Conservation (phyloP, 148 eudicot genomes). For the Vaccinium myrtillus region DNA sequence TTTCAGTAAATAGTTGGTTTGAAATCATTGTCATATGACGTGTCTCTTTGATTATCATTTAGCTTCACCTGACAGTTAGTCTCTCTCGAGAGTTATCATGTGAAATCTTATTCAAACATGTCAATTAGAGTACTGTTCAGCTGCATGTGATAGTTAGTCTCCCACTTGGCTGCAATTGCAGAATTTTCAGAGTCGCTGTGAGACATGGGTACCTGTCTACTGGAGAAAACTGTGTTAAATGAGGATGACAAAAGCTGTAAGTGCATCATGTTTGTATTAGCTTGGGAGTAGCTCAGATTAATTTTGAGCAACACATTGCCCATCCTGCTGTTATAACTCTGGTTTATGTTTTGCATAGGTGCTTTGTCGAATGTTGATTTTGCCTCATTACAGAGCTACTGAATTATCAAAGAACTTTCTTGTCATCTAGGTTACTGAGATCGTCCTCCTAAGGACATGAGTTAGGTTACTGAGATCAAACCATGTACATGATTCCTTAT, state of each 20-base stretch:
- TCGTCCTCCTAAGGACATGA: no score
- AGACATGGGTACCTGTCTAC: slow-evolving; percentile 81
- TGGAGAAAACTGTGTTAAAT: slow-evolving; percentile 66
- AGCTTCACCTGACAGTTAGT: background rate
- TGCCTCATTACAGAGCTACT: background rate
- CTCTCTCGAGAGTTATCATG: slow-evolving; percentile 14
- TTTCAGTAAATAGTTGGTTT: background rate
- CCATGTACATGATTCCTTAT: background rate
- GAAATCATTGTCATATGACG: background rate
- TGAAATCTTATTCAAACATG: background rate
- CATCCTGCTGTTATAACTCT: background rate
- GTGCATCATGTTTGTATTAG: slow-evolving; percentile 25
- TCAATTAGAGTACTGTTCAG: background rate
- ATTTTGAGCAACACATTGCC: background rate
- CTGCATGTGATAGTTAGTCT: background rate
- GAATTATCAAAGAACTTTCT: background rate
- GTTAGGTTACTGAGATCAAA: background rate
- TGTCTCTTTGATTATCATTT: background rate
- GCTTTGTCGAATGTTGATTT: background rate
- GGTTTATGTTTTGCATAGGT: background rate
- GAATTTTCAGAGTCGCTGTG: slow-evolving; percentile 90
- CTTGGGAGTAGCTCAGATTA: slow-evolving; percentile 12
- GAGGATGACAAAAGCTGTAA: slow-evolving; percentile 75
- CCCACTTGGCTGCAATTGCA: slow-evolving; percentile 37
- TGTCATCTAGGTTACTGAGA: background rate